Conservation (phyloP, 2,329 filamentous ascomycete species). For the Arthroderma sp. region DNA sequence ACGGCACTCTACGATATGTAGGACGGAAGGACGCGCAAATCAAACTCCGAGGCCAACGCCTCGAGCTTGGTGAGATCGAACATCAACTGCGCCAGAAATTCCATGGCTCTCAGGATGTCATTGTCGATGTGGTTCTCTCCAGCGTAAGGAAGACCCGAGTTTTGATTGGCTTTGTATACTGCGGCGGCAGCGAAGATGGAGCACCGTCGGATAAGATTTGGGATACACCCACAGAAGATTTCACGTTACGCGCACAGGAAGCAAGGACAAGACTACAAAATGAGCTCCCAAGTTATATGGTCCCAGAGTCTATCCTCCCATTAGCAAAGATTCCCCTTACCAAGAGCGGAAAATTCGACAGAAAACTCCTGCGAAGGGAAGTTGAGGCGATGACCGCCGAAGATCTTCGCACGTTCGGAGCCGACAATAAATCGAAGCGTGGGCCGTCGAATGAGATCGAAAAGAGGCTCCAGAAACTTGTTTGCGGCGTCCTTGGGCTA, state of each 20-base stretch:
- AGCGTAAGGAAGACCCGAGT: background rate
- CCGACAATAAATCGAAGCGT: conserved; percentile 7
- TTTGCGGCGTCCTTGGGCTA: conserved; percentile 28
- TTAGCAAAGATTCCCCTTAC: conserved; percentile 28
- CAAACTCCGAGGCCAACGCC: conserved; percentile 70
- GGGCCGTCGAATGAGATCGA: conserved; percentile 20
- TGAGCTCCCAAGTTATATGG: conserved; percentile 23
- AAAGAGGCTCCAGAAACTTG: conserved; percentile 9
- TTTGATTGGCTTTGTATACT: conserved; percentile 15
- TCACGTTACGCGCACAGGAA: background rate
- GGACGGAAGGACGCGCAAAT: conserved; percentile 71
- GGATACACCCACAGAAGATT: background rate
- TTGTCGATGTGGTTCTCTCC: conserved; percentile 26
- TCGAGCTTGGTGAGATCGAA: conserved; percentile 80
- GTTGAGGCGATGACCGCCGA: conserved; percentile 16
- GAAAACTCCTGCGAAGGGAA: conserved; percentile 19
- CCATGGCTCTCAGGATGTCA: conserved; percentile 30
- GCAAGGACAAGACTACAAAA: conserved; percentile 9
- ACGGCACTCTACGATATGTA: conserved; percentile 65
- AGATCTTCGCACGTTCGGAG: conserved; percentile 12
- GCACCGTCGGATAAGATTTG: conserved; percentile 20
- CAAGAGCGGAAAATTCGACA: conserved; percentile 31
- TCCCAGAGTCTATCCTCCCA: conserved; percentile 29
- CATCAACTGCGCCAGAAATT: conserved; percentile 42
- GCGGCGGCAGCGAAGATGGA: conserved; percentile 21